Evolutionary conservation across 2,329 filamentous ascomycete species (phyloP).

Genomic region (Chaetomium strumarium): DNA sequence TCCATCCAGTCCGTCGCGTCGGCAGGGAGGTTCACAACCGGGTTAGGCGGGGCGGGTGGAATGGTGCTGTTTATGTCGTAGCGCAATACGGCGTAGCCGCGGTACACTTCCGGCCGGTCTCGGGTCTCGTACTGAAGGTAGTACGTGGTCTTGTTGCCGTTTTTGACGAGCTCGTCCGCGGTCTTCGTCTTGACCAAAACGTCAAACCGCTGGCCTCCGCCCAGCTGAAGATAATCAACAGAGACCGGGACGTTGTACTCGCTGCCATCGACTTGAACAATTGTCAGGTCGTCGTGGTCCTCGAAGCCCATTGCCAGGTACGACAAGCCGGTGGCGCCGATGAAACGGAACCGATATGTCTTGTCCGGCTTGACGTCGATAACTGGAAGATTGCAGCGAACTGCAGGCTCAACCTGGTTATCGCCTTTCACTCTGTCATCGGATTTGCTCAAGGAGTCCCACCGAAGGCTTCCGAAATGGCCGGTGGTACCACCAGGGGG

Average conservation of each 20-base stretch:
- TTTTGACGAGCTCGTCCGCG: constrained; percentile 35
- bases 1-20: constrained; percentile 38
- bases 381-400: constrained; percentile 40
- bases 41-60: constrained; percentile 25
- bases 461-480: constrained; percentile 13
- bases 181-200: constrained; percentile 49
- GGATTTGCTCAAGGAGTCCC: background rate
- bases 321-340: constrained; percentile 51
- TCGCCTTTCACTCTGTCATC: background rate
- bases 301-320: constrained; percentile 51
- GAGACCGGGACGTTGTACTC: constrained; percentile 44
- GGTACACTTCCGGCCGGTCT: constrained; percentile 40
- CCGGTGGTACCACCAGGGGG: constrained; percentile 13
- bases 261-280: constrained; percentile 57
- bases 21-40: constrained; percentile 32
- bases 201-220: constrained; percentile 56
- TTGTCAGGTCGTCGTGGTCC: constrained; percentile 46
- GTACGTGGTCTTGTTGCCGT: constrained; percentile 34
- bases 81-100: constrained; percentile 44
- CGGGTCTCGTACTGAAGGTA: constrained; percentile 43
- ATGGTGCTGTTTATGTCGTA: constrained; percentile 15
- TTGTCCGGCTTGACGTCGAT: constrained; percentile 55
- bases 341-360: constrained; percentile 56
- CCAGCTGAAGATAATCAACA: constrained; percentile 48
- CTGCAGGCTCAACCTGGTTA: constrained; percentile 17